These are phyloP conservation scores for Carex parvula DNA, from an alignment of 176 grass and related monocot genomes.

Conservation along the genomic window DNA sequence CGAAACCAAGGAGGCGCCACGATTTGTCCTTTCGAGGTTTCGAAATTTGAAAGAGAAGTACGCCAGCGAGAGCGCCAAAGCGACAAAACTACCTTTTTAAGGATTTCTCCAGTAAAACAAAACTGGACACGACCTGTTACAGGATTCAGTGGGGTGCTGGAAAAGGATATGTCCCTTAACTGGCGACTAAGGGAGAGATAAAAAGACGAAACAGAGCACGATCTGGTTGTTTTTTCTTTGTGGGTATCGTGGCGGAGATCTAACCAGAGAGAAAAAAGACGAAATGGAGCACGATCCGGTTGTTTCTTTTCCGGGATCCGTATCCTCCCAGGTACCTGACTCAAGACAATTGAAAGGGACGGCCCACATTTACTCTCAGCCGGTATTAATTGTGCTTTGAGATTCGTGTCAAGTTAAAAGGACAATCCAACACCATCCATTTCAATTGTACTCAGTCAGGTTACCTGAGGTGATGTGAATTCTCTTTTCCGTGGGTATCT, in stretches of 20 bases:
- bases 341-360: too few species aligned
- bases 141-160: neutral
- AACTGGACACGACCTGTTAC: neutral
- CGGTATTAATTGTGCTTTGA: too few species aligned
- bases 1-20: neutral
- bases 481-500: too few species aligned
- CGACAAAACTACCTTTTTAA: neutral
- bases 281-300: too few species aligned
- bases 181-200: neutral
- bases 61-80: constrained; percentile 7
- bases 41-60: constrained; percentile 31
- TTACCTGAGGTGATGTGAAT: too few species aligned
- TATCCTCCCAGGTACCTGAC: too few species aligned
- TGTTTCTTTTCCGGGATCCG: too few species aligned
- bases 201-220: constrained; percentile 11
- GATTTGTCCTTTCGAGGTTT: constrained; percentile 36
- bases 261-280: too few species aligned
- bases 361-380: too few species aligned
- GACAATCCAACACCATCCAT: too few species aligned
- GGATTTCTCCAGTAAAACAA: neutral
- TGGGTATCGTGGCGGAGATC: neutral
- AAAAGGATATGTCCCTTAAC: neutral
- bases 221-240: neutral
- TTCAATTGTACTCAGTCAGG: too few species aligned
- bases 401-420: too few species aligned